Evolutionary conservation across 306 rosid genomes (phyloP).

Genomic region (Echinosophora koreensis): DNA sequence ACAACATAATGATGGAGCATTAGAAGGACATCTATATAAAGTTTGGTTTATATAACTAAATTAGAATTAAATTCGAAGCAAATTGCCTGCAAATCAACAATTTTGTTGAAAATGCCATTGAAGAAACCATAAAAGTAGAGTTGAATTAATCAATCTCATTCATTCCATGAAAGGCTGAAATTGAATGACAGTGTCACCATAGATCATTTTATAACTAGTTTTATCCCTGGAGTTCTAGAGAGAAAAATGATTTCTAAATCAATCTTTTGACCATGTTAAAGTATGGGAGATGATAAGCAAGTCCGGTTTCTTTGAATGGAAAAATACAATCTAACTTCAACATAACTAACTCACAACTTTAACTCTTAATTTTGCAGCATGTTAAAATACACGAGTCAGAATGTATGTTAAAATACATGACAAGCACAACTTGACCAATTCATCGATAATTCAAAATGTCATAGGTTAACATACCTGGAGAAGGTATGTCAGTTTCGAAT

Average conservation of each 20-base stretch:
- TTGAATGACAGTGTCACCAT: neutral
- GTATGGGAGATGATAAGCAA: no score
- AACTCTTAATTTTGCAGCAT: no score
- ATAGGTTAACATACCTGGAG: conserved; percentile 72
- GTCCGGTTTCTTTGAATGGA: no score
- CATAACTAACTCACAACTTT: no score
- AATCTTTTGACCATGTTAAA: no score
- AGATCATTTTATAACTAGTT: neutral
- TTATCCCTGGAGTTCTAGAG: neutral
- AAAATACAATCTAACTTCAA: no score
- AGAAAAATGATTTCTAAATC: neutral
- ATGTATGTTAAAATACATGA: no score
- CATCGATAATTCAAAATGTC: neutral
- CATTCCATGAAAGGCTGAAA: neutral
- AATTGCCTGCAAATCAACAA: neutral
- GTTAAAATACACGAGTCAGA: no score
- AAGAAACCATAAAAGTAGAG: neutral
- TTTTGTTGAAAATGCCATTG: neutral
- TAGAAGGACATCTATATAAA: neutral
- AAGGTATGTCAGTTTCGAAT: conserved; percentile 91
- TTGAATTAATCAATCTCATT: neutral
- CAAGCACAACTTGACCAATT: conserved; percentile 14
- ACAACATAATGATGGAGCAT: neutral
- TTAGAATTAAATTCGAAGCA: neutral
- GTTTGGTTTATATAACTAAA: neutral